Evolutionary conservation across 768 basidiomycete genomes (phyloP), one percentile per base, ranked within the genome.

Genomic region (Psilocybe cyanescens): DNA sequence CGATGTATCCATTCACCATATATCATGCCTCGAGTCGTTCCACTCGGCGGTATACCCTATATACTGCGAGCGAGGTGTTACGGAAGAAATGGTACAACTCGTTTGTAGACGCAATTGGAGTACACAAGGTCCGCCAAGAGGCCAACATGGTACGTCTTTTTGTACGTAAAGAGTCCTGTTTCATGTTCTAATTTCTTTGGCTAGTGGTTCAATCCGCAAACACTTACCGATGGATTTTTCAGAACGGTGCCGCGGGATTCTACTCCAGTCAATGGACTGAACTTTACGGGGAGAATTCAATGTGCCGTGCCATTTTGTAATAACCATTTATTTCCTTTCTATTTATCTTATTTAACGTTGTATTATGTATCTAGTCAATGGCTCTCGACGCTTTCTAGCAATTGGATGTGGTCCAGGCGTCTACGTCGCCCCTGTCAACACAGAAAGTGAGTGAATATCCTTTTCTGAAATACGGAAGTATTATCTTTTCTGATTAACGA

Each of bases 1-100:
- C 84, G 11, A 74, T 92, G 68, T 94, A 85, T 69, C 92, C 93
- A 1, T 90, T 95, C 71, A 90, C 86, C 0, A 75, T 95, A 63
- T 90, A 86, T 71, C 92, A 94, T 61, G 86, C 88, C 0, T 80
- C 83, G 1, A 81, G 80, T 55, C 82, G 80, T 55, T 67, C 76
- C 16, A 77, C 74, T 54, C 82, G 92, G 48, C 76, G 87, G 60
- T 95, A 94, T 71, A 94, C 89, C 2, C 76, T 95, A 8, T 91
- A 86, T 64, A 87, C 89, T 0, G 64, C 77, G 16, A 85, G 81
- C 11, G 88, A 92, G 48, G 68, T 75, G 1, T 63, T 80, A 60
- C 77, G 93, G 58, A 80, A 80, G 68, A 85, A 82, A 65, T 95
- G 93, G 93, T 59, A 83, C 17, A 78, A 78, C 11, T 79, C 78